Base-by-base conservation (phyloP, 2,329 filamentous ascomycete species). In the Trichophyton mentagrophytes region DNA sequence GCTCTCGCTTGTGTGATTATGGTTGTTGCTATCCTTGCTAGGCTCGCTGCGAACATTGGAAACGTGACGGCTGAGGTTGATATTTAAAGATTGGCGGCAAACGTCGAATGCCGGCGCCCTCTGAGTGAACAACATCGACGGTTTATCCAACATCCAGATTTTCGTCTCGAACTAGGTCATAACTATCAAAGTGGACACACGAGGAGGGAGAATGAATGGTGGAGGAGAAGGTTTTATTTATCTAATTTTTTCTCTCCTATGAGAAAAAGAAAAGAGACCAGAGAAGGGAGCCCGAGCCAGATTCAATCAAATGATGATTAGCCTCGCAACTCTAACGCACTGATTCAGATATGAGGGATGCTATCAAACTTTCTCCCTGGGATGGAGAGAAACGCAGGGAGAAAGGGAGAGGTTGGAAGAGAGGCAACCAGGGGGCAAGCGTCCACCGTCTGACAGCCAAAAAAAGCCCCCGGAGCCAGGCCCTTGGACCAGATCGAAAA, bases 51-150 rank as follows among this genome's bases (percentile, higher is more conserved):
- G 27, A 30, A n/a, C 49, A 53, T 33, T 53, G 22, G 49, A 53
- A 15, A 53, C 9, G 9, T 17, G 49, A 60, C 57, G 62, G 57
- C 53, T 57, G 49, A 62, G 60, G 61, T 53, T 55, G 55, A 60
- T 57, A 61, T 59, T 65, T 64, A 65, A 57, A 64, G 63, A 61
- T 59, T 60, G 44, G 64, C 60, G 63, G 63, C 61, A 67, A 65
- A 60, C 66, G 66, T 56, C 61, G 64, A 70, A 68, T 58, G 67
- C 59, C 46, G 69, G 65, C 53, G 66, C 67, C 64, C 72, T 70
- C 61, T 72, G 72, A 68, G 73, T 73, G 68, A 72, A 74, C 70
- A 73, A 72, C 72, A 75, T 75, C 36, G 47, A 33, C 58, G 57
- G 55, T 57, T 44, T 25, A 17, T 51, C 49, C 44, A 42, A 42